phyloP scores from a whole-genome alignment of 192 early-diverging fungal species.

The Chytriomyces sp. region DNA sequence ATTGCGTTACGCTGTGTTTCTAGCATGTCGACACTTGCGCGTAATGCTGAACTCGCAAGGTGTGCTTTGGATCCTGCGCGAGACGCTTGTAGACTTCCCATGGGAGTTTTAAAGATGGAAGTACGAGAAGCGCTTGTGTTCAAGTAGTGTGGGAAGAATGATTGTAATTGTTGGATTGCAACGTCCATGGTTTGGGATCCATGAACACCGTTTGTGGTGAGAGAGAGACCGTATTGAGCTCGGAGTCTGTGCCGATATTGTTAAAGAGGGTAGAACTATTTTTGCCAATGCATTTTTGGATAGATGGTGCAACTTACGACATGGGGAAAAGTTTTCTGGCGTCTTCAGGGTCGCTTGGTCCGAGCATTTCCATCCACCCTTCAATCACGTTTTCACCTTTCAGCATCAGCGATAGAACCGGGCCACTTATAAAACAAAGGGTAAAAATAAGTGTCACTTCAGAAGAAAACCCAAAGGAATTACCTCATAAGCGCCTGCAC shows the following conservation, averaged over 20 bases:
- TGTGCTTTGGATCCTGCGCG: not conserved
- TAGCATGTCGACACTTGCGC: constrained; percentile 13
- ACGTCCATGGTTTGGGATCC: constrained; percentile 52
- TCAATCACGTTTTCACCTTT: constrained; percentile 59
- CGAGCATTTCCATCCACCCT: constrained; percentile 60
- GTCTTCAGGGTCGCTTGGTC: constrained; percentile 52
- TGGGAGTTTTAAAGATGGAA: constrained; percentile 33
- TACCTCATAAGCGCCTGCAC: constrained; percentile 49
- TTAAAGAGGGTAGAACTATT: not conserved
- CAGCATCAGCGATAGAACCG: constrained; percentile 50
- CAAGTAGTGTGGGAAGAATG: constrained; percentile 51
- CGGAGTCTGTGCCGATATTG: constrained; percentile 42
- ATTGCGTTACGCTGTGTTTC: constrained; percentile 8
- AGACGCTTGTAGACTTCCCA: constrained; percentile 22
- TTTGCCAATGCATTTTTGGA: not conserved
- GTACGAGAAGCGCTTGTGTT: constrained; percentile 5
- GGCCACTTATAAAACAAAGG: constrained; percentile 35
- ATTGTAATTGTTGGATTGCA: constrained; percentile 56
- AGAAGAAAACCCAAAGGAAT: not conserved
- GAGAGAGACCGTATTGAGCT: constrained; percentile 59
- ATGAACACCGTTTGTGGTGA: constrained; percentile 58
- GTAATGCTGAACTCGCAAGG: constrained; percentile 6
- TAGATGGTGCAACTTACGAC: constrained; percentile 32
- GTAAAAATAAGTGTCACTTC: not conserved
- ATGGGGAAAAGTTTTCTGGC: constrained; percentile 47